Conservation (phyloP, 768 basidiomycete species). For the Podaxis sp. region DNA sequence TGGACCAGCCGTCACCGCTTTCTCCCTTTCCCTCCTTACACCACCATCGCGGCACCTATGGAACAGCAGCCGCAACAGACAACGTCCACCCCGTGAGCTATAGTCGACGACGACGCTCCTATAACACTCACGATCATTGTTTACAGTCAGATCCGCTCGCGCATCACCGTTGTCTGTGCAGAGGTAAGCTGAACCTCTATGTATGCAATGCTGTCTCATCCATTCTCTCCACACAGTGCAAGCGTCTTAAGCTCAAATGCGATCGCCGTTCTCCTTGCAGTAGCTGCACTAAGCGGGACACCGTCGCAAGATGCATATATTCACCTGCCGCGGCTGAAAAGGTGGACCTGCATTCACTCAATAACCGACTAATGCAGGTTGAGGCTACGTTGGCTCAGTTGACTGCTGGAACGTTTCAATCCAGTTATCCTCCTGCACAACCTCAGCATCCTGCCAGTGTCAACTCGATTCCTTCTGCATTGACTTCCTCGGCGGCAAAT, state of each 20-base stretch:
- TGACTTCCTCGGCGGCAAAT: constrained; percentile 9
- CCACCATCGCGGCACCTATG: constrained; percentile 12
- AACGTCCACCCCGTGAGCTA: constrained; percentile 11
- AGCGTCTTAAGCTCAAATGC: constrained; percentile 85
- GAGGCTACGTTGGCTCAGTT: constrained; percentile 60
- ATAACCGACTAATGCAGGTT: constrained; percentile 74
- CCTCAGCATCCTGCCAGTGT: constrained; percentile 5
- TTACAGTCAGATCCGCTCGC: constrained; percentile 18
- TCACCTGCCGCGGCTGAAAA: constrained; percentile 85
- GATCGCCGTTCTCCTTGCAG: constrained; percentile 78
- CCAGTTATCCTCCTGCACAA: constrained; percentile 30
- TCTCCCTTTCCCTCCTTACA: constrained; percentile 7
- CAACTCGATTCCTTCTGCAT: neutral
- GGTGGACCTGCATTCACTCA: constrained; percentile 84
- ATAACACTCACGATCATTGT: constrained; percentile 8
- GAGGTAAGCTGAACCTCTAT: constrained; percentile 14
- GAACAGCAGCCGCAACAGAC: constrained; percentile 12
- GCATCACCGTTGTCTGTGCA: constrained; percentile 23
- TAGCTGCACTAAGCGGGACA: constrained; percentile 78
- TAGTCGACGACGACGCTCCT: neutral
- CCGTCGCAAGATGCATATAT: constrained; percentile 69
- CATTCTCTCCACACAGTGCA: constrained; percentile 56
- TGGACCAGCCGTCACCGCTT: constrained; percentile 9
- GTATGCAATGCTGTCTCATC: constrained; percentile 8
- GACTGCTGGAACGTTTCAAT: constrained; percentile 40